These are phyloP conservation scores for Isochrysis galbana DNA, from an alignment of 78 protist genomes.

Conservation along the genomic window DNA sequence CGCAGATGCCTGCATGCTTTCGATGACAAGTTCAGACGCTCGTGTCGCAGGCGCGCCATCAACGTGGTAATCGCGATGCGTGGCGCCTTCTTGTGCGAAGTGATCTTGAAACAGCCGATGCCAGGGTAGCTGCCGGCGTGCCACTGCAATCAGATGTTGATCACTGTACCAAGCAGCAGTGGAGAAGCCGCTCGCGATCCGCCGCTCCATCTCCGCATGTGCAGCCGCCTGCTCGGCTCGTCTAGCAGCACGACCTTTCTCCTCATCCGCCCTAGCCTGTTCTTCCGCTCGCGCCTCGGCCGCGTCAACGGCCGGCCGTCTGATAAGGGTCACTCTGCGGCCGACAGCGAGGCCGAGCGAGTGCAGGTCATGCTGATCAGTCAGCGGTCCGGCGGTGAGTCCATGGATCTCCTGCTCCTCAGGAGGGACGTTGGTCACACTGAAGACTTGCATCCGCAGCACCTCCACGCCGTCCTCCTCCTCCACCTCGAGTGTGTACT, in stretches of 20 bases:
- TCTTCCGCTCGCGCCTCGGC: neutral
- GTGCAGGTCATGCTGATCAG: neutral
- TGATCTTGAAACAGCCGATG: neutral
- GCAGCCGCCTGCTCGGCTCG: neutral
- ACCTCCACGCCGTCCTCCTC: neutral
- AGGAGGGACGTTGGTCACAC: neutral
- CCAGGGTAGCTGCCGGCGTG: neutral
- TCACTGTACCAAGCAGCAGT: neutral
- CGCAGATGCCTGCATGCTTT: neutral
- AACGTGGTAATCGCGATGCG: neutral
- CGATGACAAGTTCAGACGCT: too few relatives aligned
- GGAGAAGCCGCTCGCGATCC: neutral
- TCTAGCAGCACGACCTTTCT: neutral
- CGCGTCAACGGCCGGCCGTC: neutral
- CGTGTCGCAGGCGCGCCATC: too few relatives aligned
- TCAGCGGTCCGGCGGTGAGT: neutral
- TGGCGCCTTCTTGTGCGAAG: neutral
- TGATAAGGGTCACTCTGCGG: neutral
- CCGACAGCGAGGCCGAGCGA: neutral
- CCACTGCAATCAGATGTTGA: neutral
- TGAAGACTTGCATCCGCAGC: neutral
- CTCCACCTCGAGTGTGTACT: neutral
- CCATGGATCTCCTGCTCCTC: neutral
- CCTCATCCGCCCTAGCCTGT: too few relatives aligned
- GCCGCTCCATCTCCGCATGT: neutral